These are phyloP conservation scores for Sordariomycetes sp. DNA, from an alignment of 2,329 filamentous ascomycete genomes.

Conservation along the genomic window DNA sequence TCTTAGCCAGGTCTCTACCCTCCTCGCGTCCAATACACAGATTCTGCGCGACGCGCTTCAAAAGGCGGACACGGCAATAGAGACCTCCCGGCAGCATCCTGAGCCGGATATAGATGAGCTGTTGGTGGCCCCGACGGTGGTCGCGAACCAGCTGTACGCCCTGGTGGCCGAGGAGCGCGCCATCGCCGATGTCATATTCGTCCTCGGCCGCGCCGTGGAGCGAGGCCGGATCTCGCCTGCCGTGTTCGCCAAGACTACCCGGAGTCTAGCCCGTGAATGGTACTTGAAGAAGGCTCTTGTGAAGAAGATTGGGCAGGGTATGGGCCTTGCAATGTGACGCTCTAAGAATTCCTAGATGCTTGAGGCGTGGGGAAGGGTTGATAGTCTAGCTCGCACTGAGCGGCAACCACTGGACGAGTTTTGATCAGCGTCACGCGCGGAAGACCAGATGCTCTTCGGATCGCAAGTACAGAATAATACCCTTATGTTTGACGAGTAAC, in stretches of 20 bases:
- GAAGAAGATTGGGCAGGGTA: slow-evolving; percentile 62
- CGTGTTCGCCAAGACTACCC: slow-evolving; percentile 69
- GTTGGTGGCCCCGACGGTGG: slow-evolving; percentile 84
- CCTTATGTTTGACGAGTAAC: no score
- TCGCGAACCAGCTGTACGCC: slow-evolving; percentile 83
- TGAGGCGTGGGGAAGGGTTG: no score
- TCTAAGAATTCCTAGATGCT: not conserved
- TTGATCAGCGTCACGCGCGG: no score
- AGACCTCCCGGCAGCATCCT: slow-evolving; percentile 52
- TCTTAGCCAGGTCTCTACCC: slow-evolving; percentile 55
- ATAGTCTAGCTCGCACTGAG: no score
- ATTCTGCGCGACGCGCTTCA: slow-evolving; percentile 67
- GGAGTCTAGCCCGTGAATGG: slow-evolving; percentile 64
- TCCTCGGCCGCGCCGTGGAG: slow-evolving; percentile 63
- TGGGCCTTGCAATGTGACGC: slow-evolving; percentile 43
- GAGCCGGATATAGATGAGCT: slow-evolving; percentile 78
- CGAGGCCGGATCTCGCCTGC: slow-evolving; percentile 53
- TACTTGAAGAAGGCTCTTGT: slow-evolving; percentile 74
- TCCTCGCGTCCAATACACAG: slow-evolving; percentile 63
- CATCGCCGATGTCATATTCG: slow-evolving; percentile 75
- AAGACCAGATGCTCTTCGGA: no score
- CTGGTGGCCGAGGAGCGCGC: slow-evolving; percentile 81
- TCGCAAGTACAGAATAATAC: no score
- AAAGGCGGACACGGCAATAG: slow-evolving; percentile 67
- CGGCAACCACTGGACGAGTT: no score